Evolutionary conservation across 495 filamentous ascomycete species (phyloP), one percentile per base, ranked within the genome.

Genomic region (Wilcoxina mikolae): DNA sequence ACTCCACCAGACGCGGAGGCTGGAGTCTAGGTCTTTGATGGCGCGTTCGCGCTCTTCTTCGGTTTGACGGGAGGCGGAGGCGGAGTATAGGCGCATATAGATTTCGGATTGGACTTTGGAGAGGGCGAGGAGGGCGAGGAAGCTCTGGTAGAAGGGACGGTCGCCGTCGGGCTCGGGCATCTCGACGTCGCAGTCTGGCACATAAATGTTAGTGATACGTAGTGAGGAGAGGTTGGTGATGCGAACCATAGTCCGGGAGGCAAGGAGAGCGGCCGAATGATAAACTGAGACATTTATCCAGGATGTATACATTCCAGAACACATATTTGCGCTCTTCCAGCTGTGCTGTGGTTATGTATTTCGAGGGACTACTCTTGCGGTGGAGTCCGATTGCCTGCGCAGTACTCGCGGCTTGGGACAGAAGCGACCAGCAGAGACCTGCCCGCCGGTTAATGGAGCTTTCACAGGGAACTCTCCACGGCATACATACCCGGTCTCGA

Each of bases 301-400:
- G 25, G 0, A 69, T 31, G 29, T 65, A 67, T 18, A 69, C 31
- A 28, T 68, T 61, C 68, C 68, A 69, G 51, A 69, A 69, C 41
- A 69, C 47, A 28, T 60, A 65, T 35, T 61, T 58, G 27, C 68
- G 52, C 31, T 69, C 63, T 42, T 61, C 55, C 4, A 65, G 46
- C 24, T 63, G 60, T 1, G 44, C 51, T 5, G 61, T 64, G 4
- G 63, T 47, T 5, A 64, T 25, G 20, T 53, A 29, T 10, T 54
- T 25, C 10, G 60, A 51, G 9, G 49, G 54, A 24, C 44, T 46
- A 17, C 56, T 49, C 20, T 49, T 48, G 25, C 68, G 60, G 39
- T 69, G 67, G 23, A 69, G 60, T 3, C 68, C 68, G 5, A 69
- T 59, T 9, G 60, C 60, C 31, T 65, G 58, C 4, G 67, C 60